Base-by-base conservation (phyloP, 2,329 filamentous ascomycete species). In the Cylindrodendrum hubeiense region DNA sequence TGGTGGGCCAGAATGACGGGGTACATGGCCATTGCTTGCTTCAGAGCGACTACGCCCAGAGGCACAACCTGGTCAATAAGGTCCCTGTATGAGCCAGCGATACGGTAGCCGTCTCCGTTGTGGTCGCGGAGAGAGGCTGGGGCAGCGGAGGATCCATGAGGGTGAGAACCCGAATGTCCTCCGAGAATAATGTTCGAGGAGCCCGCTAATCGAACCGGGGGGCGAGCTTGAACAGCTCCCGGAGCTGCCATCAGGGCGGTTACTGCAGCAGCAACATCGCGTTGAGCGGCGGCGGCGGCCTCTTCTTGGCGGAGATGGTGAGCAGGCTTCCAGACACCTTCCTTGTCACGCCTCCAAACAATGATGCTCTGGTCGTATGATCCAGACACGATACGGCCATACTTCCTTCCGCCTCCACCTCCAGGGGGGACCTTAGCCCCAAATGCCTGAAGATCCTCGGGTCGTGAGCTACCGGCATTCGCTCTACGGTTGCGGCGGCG, bases 291-390 rank as follows among this genome's bases (percentile, higher is more conserved):
- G 1, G 81, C 79, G 0, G 88, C 86, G 2, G 90, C 91, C 63
- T 93, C 90, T 75, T 93, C 91, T 76, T 97, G 93, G 41, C 90
- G 87, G 10, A 97, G 84, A 47, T 89, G 88, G 69, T 95, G 93
- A 34, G 90, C 89, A 58, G 91, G 89, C 70, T 90, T 90, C 95
- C 96, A 98, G 26, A 92, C 88, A 3, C 95, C 95, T 70, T 96
- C 90, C 69, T 90, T 88, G 69, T 97, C 92, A 66, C 93, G 91
- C 71, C 93, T 91, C 96, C 96, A 99, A 61, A 99, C 93, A 70
- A 98, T 95, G 71, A 99, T 94, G 12, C 90, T 95, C 81, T 97
- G 94, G 72, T 99, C 96, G 72, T 99, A 99, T 1, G 94, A 97
- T 3, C 96, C 96, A 7, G 95, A 98, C 4, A 99, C 94, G 64